Conservation (phyloP, 495 filamentous ascomycete genomes). For the Clohesyomyces aquaticus region DNA sequence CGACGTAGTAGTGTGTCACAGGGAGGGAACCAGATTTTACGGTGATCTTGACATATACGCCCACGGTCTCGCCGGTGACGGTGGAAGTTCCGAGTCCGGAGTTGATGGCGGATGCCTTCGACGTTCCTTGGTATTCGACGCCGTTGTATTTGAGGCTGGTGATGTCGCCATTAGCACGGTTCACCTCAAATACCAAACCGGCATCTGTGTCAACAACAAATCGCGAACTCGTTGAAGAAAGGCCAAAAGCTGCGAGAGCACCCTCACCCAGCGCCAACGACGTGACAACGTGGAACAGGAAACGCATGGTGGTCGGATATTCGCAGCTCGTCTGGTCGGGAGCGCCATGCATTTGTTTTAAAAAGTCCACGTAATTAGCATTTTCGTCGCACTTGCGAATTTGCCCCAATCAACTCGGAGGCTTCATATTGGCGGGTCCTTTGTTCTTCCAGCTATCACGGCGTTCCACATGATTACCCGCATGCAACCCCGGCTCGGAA, state of each 20-base stretch:
- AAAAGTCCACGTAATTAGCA: too few species aligned
- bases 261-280: slow-evolving; percentile 6
- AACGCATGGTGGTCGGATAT: too few species aligned
- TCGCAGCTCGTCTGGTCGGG: too few species aligned
- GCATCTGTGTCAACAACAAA: slow-evolving; percentile 30
- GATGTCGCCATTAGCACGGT: slow-evolving; percentile 31
- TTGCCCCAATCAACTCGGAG: too few species aligned
- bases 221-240: slow-evolving; percentile 24
- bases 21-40: slow-evolving; percentile 24
- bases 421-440: too few species aligned
- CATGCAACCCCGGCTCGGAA: too few species aligned
- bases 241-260: slow-evolving; percentile 22
- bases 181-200: slow-evolving; percentile 29
- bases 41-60: slow-evolving; percentile 33
- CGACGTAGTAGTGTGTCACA: slow-evolving; percentile 31
- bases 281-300: not conserved
- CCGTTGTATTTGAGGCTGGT: slow-evolving; percentile 31
- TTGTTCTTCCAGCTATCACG: too few species aligned
- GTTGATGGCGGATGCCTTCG: slow-evolving; percentile 29
- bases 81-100: slow-evolving; percentile 33
- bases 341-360: too few species aligned
- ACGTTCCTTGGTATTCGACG: slow-evolving; percentile 30
- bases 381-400: too few species aligned
- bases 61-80: slow-evolving; percentile 26
- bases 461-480: too few species aligned